Base-by-base conservation (phyloP, 1,139 yeast species). In the Yamadazyma kanchanaburiensis region DNA sequence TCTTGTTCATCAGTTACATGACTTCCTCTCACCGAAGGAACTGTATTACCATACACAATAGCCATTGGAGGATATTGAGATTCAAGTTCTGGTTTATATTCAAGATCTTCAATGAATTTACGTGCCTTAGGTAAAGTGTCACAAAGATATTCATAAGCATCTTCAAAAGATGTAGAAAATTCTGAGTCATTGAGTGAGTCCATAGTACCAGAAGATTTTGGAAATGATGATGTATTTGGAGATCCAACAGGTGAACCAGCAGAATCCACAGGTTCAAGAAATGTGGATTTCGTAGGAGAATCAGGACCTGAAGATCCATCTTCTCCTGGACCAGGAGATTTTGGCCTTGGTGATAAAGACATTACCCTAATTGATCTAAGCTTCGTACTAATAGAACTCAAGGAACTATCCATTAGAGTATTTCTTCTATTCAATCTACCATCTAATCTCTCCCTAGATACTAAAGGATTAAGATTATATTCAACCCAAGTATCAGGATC, bases 1-100 rank as follows among this genome's bases (percentile, higher is more conserved):
- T 77, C 91, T 36, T 77, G 72, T n/a, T 51, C 48, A 2, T 77
- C 71, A 22, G 64, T 55, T 1, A 87, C 94, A 30, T 77, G 58
- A 2, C 86, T 80, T 3, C 89, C 94, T 32, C 94, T 70, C 1
- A 86, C 88, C 0, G 95, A 84, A 0, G 96, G 96, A 2, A 86
- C 83, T 5, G 72, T 67, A 48, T 83, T 77, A 6, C 95, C 94
- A 49, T 83, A 86, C 0, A 88, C 81, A 3, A 80, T 68, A 0
- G 86, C 94, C 59, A 88, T 53, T 1, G 96, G 96, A 3, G 96
- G 96, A 48, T 86, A 85, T 28, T 63, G 46, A 13, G 60, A 57
- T 12, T 55, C 57, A 20, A 66, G 48, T 11, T 60, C 64, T 4
- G 70, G 67, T 13, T 74, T 69, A 43, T 67, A 78, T 18, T 73